Percentiles rank a stretch among this genome's conserved stretches.
Conservation (phyloP, 768 basidiomycete genomes). For the Tulasnella sp. region DNA sequence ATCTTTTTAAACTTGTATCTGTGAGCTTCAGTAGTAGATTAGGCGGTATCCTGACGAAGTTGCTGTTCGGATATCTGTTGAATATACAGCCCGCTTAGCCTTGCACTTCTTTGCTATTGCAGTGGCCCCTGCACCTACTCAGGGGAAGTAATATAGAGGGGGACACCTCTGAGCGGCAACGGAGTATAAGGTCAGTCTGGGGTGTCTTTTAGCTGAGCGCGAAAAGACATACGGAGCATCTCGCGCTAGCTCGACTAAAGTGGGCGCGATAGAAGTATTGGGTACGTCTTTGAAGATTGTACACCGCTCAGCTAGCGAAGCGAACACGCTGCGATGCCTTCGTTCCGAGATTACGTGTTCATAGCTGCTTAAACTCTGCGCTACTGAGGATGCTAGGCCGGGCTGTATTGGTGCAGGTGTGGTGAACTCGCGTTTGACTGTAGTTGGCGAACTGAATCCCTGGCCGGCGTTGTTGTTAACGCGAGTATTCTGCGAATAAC, state of each 20-base stretch:
- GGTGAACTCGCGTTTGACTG: background rate
- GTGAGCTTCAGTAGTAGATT: background rate
- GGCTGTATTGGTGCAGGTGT: background rate
- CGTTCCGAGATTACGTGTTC: background rate
- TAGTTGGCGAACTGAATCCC: background rate
- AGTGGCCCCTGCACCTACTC: background rate
- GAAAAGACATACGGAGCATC: background rate
- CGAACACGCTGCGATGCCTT: background rate
- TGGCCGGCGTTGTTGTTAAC: background rate
- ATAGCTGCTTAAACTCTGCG: constrained; percentile 1
- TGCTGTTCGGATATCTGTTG: background rate
- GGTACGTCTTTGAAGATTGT: constrained; percentile 1
- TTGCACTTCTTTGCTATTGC: too few relatives aligned
- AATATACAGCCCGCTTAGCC: background rate
- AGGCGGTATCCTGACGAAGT: background rate
- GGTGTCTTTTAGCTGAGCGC: too few relatives aligned
- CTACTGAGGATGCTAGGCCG: background rate
- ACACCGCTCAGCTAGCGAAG: background rate
- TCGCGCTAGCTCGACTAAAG: background rate
- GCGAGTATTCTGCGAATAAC: background rate
- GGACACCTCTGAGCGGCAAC: background rate
- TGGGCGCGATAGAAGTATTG: constrained; percentile 3
- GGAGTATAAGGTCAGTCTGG: background rate
- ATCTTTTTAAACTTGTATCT: background rate
- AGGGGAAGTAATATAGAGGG: background rate